These are phyloP conservation scores for Nidularia pulvinata DNA, from an alignment of 768 basidiomycete species.

Conservation along the genomic window DNA sequence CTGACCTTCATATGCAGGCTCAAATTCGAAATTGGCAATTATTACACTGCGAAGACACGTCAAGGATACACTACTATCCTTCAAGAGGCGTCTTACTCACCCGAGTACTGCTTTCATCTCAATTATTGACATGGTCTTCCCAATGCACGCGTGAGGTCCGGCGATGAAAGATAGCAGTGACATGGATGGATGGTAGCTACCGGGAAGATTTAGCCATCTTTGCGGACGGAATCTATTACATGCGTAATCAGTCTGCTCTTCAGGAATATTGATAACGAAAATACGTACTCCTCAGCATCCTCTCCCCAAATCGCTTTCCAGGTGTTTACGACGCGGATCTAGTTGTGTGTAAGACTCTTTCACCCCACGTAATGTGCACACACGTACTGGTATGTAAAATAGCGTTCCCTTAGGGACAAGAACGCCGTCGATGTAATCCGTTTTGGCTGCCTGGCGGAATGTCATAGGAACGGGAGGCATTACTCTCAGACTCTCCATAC, in stretches of 20 bases:
- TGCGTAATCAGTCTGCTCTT: too few relatives aligned
- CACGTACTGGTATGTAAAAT: constrained; percentile 32
- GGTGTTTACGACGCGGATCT: constrained; percentile 52
- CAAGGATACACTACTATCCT: background rate
- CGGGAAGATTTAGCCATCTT: constrained; percentile 42
- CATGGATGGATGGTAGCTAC: constrained; percentile 28
- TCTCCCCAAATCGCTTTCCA: constrained; percentile 49
- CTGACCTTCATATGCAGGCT: constrained; percentile 37
- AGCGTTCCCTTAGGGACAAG: constrained; percentile 41
- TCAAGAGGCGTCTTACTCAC: constrained; percentile 13
- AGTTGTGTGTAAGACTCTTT: background rate
- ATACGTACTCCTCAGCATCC: constrained; percentile 44
- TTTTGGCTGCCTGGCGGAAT: constrained; percentile 31
- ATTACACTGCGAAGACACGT: constrained; percentile 20
- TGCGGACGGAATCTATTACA: constrained; percentile 37
- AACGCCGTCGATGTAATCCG: constrained; percentile 37
- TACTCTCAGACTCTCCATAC: constrained; percentile 38
- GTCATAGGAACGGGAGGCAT: constrained; percentile 39
- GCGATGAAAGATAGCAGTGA: constrained; percentile 40
- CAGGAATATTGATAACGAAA: background rate
- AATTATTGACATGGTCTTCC: constrained; percentile 44
- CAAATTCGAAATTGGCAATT: constrained; percentile 39
- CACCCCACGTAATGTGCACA: background rate
- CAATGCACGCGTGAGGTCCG: constrained; percentile 46
- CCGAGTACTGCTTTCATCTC: constrained; percentile 49